Evolutionary conservation across 108 stramenopile genomes (phyloP).

Genomic region (Aurantiochytrium sp.): DNA sequence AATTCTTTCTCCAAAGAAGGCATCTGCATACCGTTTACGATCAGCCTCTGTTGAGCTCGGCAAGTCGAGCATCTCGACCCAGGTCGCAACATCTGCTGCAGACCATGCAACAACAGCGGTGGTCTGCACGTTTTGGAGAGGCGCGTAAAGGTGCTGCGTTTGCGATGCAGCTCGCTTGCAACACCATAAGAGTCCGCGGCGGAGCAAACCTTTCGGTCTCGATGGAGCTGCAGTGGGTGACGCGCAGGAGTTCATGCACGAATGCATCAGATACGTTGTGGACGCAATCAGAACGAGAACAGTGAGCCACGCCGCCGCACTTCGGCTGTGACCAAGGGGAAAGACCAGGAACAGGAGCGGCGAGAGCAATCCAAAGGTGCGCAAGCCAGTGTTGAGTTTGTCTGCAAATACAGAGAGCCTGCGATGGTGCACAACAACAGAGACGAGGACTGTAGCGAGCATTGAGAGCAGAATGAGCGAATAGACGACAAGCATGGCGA

Average conservation of each 20-base stretch:
- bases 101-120: not conserved
- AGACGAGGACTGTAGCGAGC: not conserved
- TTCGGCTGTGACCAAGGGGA: not conserved
- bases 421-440: not conserved
- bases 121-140: not conserved
- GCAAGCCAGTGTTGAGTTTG: not conserved
- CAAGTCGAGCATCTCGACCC: not conserved
- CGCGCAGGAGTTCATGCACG: not conserved
- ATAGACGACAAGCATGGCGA: not conserved
- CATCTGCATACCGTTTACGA: not conserved
- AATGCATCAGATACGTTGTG: not conserved
- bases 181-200: no score
- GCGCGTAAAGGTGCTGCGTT: not conserved
- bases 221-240: not conserved
- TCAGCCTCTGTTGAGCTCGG: not conserved
- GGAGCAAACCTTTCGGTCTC: no score
- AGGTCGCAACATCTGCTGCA: not conserved
- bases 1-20: not conserved
- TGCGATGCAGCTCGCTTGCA: not conserved
- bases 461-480: not conserved
- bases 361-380: not conserved
- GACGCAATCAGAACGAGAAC: not conserved
- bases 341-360: not conserved
- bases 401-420: not conserved
- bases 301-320: not conserved